These are phyloP conservation scores for Hevea brasiliensis DNA, from an alignment of 345 rosid genomes.

Conservation along the genomic window DNA sequence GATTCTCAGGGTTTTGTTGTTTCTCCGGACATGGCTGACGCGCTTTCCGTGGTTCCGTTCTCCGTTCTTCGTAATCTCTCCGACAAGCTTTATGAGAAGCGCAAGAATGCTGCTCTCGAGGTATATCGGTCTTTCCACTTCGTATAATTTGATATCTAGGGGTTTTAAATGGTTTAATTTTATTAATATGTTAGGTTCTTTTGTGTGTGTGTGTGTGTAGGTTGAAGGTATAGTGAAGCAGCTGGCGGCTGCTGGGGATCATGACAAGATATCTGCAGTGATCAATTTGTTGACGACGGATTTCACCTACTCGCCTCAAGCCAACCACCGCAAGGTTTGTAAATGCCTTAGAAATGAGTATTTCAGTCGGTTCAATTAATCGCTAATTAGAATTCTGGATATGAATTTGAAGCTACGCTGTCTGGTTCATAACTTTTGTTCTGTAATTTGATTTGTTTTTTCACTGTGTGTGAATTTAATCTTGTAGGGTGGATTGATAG, in stretches of 20 bases:
- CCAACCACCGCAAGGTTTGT: slow-evolving; percentile 89
- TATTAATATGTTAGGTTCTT: neutral
- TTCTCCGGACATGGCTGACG: slow-evolving; percentile 66
- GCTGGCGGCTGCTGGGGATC: slow-evolving; percentile 71
- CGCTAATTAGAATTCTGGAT: neutral
- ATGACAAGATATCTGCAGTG: slow-evolving; percentile 84
- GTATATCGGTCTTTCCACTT: slow-evolving; percentile 29
- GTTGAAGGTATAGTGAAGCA: slow-evolving; percentile 90
- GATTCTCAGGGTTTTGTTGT: slow-evolving; percentile 10
- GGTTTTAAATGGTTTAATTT: slow-evolving; percentile 20
- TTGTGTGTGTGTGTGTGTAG: slow-evolving; percentile 36
- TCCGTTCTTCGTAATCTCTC: slow-evolving; percentile 82
- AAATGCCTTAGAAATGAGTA: neutral
- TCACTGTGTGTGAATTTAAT: slow-evolving; percentile 3
- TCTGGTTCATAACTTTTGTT: neutral
- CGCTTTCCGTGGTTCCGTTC: slow-evolving; percentile 58
- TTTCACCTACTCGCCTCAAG: slow-evolving; percentile 74
- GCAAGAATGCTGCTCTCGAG: slow-evolving; percentile 98
- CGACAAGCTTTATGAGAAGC: slow-evolving; percentile 98
- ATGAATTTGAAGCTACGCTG: neutral
- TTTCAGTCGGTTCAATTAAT: neutral
- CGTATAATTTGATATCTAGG: slow-evolving; percentile 25
- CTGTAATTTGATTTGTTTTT: neutral
- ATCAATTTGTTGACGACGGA: slow-evolving; percentile 72
- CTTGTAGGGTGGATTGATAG: slow-evolving; percentile 89